Evolutionary conservation across 1,139 yeast species (phyloP), one percentile per base, ranked within the genome.

Genomic region (Blastobotrys capitulatus): DNA sequence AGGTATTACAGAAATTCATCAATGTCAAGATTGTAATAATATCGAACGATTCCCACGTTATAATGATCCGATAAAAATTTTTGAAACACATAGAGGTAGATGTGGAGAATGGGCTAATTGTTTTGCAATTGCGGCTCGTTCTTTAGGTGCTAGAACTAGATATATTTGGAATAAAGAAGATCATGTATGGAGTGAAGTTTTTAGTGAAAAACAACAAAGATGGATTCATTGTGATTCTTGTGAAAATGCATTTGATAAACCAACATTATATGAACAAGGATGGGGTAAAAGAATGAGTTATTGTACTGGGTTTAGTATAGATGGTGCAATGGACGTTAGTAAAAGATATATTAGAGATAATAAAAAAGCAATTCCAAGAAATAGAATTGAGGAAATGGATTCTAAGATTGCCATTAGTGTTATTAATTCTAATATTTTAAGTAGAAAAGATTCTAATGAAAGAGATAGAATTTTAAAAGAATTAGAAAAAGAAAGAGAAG

Each of bases 101-200:
- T 90, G 98, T 68, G 98, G 98, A 2, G 98, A 90, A 65, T 90
- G 95, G 95, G 94, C 90, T 50, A 86, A 86, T 60, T 79, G 94
- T 55, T 89, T 90, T 62, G 75, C 86, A 48, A 70, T 88, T 39
- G 68, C 89, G 2, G 69, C 90, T 52, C 74, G 81, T 38, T 81
- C 95, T 0, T 67, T 89, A 36, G 88, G 85, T 1, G 68, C 81
- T 7, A 71, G 78, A 36, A 73, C 76, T 0, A 68, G 98, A 49
- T 89, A 84, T 62, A 73, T 89, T 1, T 86, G 95, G 95, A 89
- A 89, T 64, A 72, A 78, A 5, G 98, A 90, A 63, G 97, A 90
- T 62, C 98, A 90, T 64, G 97, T 87, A 0, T 90, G 97, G 98
- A 84, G 95, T 60, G 98, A 90, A 63, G 83, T 85, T 57, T 90